Evolutionary conservation across 495 filamentous ascomycete genomes (phyloP), one percentile per base, ranked within the genome.

Genomic region (Sabuloglossum arenarium): DNA sequence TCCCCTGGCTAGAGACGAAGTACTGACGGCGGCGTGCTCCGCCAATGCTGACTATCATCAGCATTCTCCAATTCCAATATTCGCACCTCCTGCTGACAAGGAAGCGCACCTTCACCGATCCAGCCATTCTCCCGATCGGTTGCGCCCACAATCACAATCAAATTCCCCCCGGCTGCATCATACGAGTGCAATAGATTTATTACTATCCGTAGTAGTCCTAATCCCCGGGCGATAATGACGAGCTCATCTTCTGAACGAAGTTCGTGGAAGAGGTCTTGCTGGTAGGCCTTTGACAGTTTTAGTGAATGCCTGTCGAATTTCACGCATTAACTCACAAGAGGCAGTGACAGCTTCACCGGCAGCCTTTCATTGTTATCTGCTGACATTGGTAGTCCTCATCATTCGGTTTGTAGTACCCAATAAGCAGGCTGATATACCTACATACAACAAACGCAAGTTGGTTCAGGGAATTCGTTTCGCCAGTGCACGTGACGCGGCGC

Each of bases 111-210:
- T 71, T 91, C 86, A 58, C 87, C 87, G 58, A 94, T 85, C 87
- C 87, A 91, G 25, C 81, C 82, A 79, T 94, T 95, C 64, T 98
- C 91, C 56, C 86, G 77, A 29, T 96, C 87, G 58, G 90, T 83
- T 28, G 93, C 88, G n/a, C 86, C 86, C 34, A 97, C 79, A 43
- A 98, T 66, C 57, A 98, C 70, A 29, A 97, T 79, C 46, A 98
- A 67, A 65, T 95, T 96, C 67, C 89, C 89, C 5, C 93, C 91
- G 6, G 88, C 87, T 2, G 87, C 90, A 74, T 98, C 91, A 69
- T 94, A 94, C 23, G 88, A 87, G 66, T 98, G 93, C 32, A 98
- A 79, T 9, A 98, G 78, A 65, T 96, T 97, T 16, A 88, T 93
- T 58, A 95, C 78, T 19, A 97, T 71, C 51, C 86, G 86, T 55